Percentiles rank a stretch among this genome's conserved stretches.
These are phyloP conservation scores for Wickerhamiella azymoides DNA, from an alignment of 805 yeast genomes.

Conservation along the genomic window DNA sequence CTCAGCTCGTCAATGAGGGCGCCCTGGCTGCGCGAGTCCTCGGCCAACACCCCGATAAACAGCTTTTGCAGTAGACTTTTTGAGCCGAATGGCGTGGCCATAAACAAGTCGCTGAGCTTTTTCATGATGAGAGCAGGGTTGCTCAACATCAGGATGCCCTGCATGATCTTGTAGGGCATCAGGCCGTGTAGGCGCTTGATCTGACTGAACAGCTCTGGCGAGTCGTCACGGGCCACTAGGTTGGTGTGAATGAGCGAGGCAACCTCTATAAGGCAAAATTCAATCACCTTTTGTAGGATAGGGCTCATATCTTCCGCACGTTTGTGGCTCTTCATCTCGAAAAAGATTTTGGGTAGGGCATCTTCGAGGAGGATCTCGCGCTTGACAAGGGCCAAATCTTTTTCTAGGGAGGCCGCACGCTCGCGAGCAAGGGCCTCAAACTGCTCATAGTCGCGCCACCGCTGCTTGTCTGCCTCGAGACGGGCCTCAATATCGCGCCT, in stretches of 20 bases:
- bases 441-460: constrained; percentile 47
- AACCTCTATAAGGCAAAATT: constrained; percentile 70
- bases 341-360: constrained; percentile 48
- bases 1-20: constrained; percentile 37
- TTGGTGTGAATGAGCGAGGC: constrained; percentile 74
- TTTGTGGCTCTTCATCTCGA: constrained; percentile 46
- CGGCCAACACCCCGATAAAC: constrained; percentile 58
- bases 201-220: constrained; percentile 62
- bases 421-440: constrained; percentile 59
- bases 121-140: constrained; percentile 80
- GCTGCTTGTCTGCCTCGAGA: constrained; percentile 43
- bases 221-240: constrained; percentile 67
- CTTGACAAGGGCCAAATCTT: constrained; percentile 47
- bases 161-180: constrained; percentile 69
- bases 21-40: constrained; percentile 54
- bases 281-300: constrained; percentile 52
- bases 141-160: constrained; percentile 64
- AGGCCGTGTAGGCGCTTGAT: constrained; percentile 56
- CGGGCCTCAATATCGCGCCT: constrained; percentile 44
- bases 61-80: constrained; percentile 59
- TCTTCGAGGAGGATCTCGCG: constrained; percentile 35
- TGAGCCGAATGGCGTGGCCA: constrained; percentile 64
- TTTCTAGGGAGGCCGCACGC: constrained; percentile 40
- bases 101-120: constrained; percentile 61
- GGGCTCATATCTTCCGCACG: constrained; percentile 49